A percentile compares a stretch with the other conserved stretches of the same genome.
These are phyloP conservation scores for Mediolabrus comicus DNA, from an alignment of 108 stramenopile species.

Conservation along the genomic window DNA sequence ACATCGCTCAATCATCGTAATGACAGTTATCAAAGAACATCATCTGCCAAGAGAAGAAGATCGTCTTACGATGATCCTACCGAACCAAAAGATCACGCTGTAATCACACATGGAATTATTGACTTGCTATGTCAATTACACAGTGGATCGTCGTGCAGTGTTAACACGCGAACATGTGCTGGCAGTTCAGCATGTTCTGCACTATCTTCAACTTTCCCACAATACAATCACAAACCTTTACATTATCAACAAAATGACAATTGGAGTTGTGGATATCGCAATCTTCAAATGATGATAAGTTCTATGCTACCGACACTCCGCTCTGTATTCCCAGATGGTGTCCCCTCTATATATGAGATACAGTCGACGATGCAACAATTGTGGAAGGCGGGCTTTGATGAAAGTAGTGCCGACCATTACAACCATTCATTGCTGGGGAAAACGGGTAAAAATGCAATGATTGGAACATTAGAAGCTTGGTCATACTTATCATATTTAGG, in stretches of 20 bases:
- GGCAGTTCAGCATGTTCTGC: neutral
- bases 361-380: constrained; percentile 60
- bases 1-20: too few relatives aligned
- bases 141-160: too few relatives aligned
- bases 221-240: constrained; percentile 21
- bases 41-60: neutral
- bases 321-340: constrained; percentile 39
- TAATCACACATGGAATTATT: neutral
- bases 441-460: constrained; percentile 24
- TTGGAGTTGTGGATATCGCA: constrained; percentile 83
- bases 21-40: neutral
- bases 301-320: constrained; percentile 48
- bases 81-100: neutral
- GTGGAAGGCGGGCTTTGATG: constrained; percentile 75
- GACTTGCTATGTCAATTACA: neutral
- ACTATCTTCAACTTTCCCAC: neutral
- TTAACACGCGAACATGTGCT: neutral
- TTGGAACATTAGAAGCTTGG: constrained; percentile 82
- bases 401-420: constrained; percentile 65
- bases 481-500: constrained; percentile 57
- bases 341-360: constrained; percentile 56
- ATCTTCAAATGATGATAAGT: constrained; percentile 77
- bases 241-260: constrained; percentile 65
- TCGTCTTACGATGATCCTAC: neutral
- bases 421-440: constrained; percentile 47